A percentile compares a stretch with the other conserved stretches of the same genome.
Conservation (phyloP, 768 basidiomycete species). For the Amanita phalloides region DNA sequence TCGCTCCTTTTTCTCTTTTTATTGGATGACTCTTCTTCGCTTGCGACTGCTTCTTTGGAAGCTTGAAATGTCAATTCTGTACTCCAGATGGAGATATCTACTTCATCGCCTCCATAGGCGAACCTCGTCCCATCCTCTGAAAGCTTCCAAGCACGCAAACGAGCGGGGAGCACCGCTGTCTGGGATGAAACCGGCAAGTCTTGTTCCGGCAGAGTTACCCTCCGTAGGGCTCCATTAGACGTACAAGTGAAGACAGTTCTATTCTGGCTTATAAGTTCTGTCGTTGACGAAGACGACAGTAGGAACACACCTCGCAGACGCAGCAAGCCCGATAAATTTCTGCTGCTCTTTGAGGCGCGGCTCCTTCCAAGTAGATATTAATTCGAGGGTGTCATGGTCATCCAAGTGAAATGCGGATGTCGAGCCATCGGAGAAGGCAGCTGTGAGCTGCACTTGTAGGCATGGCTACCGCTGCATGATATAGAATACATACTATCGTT, state of each 20-base stretch:
- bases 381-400: constrained; percentile 28
- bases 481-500: constrained; percentile 26
- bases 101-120: constrained; percentile 80
- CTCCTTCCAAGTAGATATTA: constrained; percentile 52
- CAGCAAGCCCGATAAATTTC: constrained; percentile 51
- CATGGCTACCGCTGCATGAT: constrained; percentile 8
- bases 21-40: constrained; percentile 11
- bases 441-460: constrained; percentile 49
- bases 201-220: constrained; percentile 23
- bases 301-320: constrained; percentile 34
- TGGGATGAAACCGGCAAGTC: constrained; percentile 10
- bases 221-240: constrained; percentile 61
- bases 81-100: constrained; percentile 76
- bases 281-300: neutral
- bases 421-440: constrained; percentile 54
- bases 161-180: constrained; percentile 47
- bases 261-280: neutral
- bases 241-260: constrained; percentile 62
- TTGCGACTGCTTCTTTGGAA: constrained; percentile 9
- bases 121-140: constrained; percentile 44
- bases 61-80: constrained; percentile 43
- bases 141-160: constrained; percentile 59
- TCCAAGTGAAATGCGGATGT: constrained; percentile 31
- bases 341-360: constrained; percentile 39
- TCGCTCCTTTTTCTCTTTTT: constrained; percentile 55